phyloP scores from a whole-genome alignment of 129 eudicot species.

The Deinandra increscens region DNA sequence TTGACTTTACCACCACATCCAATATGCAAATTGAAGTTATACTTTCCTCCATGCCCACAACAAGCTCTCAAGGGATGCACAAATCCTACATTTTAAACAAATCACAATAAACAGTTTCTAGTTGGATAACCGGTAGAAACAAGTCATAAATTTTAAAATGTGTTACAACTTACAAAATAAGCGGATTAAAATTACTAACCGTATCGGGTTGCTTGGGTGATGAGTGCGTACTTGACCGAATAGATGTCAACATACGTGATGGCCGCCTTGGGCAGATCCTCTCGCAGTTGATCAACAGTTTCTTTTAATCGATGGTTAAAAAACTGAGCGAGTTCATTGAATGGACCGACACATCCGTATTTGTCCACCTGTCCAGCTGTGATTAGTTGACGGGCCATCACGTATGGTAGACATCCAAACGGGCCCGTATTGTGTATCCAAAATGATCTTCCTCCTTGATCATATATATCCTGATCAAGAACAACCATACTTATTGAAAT shows the following conservation, averaged over 20 bases:
- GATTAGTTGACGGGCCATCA: constrained; percentile 42
- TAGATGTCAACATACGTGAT: constrained; percentile 78
- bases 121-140: no score
- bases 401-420: constrained; percentile 66
- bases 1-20: constrained; percentile 53
- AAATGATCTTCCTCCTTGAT: constrained; percentile 64
- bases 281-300: no score
- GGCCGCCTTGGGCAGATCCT: constrained; percentile 50
- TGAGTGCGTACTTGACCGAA: constrained; percentile 57
- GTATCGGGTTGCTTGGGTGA: constrained; percentile 47
- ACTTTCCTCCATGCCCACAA: constrained; percentile 65
- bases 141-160: no score
- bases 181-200: constrained; percentile 30
- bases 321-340: constrained; percentile 55
- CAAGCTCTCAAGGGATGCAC: constrained; percentile 49
- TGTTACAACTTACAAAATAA: neutral
- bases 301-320: constrained; percentile 53
- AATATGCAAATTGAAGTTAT: constrained; percentile 42
- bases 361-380: constrained; percentile 59
- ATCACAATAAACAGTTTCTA: no score
- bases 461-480: constrained; percentile 42
- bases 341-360: constrained; percentile 54
- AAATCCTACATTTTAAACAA: constrained; percentile 43
- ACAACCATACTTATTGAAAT: no score
- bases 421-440: constrained; percentile 98